Evolutionary conservation across 306 rosid species (phyloP).

Genomic region (Malus orientalis): DNA sequence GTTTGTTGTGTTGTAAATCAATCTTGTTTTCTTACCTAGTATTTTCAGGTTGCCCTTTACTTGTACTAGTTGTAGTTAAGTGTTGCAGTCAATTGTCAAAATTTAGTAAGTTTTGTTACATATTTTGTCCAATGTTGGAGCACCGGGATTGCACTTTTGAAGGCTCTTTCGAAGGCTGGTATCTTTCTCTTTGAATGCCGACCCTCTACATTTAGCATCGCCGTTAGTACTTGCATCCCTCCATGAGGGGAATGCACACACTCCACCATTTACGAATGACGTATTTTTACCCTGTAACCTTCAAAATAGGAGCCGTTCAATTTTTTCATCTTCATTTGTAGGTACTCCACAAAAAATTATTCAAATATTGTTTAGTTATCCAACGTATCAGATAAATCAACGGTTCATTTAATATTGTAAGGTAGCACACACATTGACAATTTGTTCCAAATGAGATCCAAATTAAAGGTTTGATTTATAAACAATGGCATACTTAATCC

Average conservation of each 20-base stretch:
- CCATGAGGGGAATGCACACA: too few relatives aligned
- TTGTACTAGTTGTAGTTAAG: slow-evolving; percentile 33
- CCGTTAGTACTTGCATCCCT: too few relatives aligned
- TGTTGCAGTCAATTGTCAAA: slow-evolving; percentile 32
- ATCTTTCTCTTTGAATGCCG: background rate
- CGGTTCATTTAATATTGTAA: too few relatives aligned
- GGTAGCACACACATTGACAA: too few relatives aligned
- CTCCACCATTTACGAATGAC: too few relatives aligned
- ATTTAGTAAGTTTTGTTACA: slow-evolving; percentile 19
- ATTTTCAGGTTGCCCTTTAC: slow-evolving; percentile 28
- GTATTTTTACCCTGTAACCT: too few relatives aligned
- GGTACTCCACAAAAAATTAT: too few relatives aligned
- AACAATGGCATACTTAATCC: background rate
- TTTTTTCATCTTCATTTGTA: too few relatives aligned
- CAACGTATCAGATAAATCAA: too few relatives aligned
- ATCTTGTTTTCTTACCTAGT: slow-evolving; percentile 25
- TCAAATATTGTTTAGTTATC: too few relatives aligned
- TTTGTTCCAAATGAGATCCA: too few relatives aligned
- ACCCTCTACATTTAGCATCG: background rate
- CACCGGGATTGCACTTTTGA: slow-evolving; percentile 21
- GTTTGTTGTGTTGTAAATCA: slow-evolving; percentile 56
- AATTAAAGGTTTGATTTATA: background rate
- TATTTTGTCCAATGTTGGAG: slow-evolving; percentile 29
- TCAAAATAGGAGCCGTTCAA: too few relatives aligned
- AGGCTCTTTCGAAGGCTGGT: background rate